phyloP scores from a whole-genome alignment of 352 stramenopile species.

The Peronosclerospora sorghi region DNA sequence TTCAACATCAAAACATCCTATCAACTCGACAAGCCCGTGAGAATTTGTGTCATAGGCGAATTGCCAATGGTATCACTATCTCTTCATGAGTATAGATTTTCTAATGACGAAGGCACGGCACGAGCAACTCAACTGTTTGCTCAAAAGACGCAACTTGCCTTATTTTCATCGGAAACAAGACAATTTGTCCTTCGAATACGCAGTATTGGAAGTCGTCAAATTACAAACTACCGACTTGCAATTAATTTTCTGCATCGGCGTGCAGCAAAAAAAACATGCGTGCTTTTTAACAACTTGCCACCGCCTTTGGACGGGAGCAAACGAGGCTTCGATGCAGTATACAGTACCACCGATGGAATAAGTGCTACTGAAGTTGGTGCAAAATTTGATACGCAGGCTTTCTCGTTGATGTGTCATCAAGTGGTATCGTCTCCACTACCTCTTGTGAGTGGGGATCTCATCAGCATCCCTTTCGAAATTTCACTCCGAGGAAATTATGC shows the following conservation, averaged over 20 bases:
- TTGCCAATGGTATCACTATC: constrained; percentile 38
- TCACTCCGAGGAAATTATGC: constrained; percentile 13
- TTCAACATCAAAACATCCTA: constrained; percentile 58
- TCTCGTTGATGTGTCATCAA: constrained; percentile 14
- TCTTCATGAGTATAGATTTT: constrained; percentile 30
- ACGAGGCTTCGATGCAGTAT: neutral
- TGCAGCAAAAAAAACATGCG: constrained; percentile 20
- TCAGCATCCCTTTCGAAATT: constrained; percentile 31
- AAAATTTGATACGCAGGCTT: constrained; percentile 9
- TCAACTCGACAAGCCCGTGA: constrained; percentile 13
- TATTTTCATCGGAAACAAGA: constrained; percentile 63
- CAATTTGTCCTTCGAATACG: constrained; percentile 39
- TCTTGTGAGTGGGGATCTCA: constrained; percentile 21
- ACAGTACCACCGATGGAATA: neutral
- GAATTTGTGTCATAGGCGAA: constrained; percentile 31
- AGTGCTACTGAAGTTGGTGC: neutral
- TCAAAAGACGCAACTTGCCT: constrained; percentile 30
- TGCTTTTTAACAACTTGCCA: constrained; percentile 37
- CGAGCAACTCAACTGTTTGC: neutral
- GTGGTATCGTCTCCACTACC: constrained; percentile 15
- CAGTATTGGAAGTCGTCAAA: constrained; percentile 32
- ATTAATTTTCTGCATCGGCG: constrained; percentile 23
- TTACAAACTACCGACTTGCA: constrained; percentile 31
- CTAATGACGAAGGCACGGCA: neutral
- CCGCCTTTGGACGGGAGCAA: neutral